Conservation (phyloP, 2,329 filamentous ascomycete species). For the Tolypocladium amazonense region DNA sequence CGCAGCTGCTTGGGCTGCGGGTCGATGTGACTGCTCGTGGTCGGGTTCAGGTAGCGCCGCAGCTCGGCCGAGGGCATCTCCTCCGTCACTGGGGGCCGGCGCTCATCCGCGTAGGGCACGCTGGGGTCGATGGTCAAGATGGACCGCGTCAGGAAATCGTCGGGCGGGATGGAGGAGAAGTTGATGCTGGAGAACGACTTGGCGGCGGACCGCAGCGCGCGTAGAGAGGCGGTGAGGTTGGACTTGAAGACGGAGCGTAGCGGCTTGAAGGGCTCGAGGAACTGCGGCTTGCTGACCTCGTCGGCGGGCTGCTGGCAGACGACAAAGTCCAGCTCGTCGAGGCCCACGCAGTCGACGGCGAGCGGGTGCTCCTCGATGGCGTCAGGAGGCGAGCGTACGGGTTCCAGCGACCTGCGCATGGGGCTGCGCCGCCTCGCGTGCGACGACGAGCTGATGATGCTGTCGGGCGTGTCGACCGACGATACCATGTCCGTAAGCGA, state of each 20-base stretch:
- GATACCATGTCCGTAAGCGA: conserved; percentile 43
- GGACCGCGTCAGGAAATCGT: conserved; percentile 57
- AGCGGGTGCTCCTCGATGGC: conserved; percentile 41
- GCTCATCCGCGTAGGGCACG: conserved; percentile 58
- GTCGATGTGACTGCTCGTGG: conserved; percentile 28
- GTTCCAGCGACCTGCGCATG: conserved; percentile 39
- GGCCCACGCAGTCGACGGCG: conserved; percentile 30
- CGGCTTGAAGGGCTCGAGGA: conserved; percentile 32
- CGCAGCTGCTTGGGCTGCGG: conserved; percentile 15
- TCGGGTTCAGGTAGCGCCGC: conserved; percentile 58
- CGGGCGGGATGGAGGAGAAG: conserved; percentile 51
- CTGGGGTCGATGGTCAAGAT: conserved; percentile 57
- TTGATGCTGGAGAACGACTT: conserved; percentile 53
- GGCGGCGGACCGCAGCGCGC: conserved; percentile 53
- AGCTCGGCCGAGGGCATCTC: conserved; percentile 57
- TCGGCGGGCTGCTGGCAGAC: conserved; percentile 14
- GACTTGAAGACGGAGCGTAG: conserved; percentile 54
- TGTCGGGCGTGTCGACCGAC: conserved; percentile 38
- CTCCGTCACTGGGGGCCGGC: conserved; percentile 49
- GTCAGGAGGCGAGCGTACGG: conserved; percentile 45
- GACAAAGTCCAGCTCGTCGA: conserved; percentile 32
- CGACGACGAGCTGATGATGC: conserved; percentile 23
- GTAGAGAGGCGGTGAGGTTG: conserved; percentile 56
- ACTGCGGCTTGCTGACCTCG: conserved; percentile 21
- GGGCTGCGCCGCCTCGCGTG: conserved; percentile 24